phyloP scores from a whole-genome alignment of 2,329 filamentous ascomycete genomes.

The Macrophomina pseudophaseolina region DNA sequence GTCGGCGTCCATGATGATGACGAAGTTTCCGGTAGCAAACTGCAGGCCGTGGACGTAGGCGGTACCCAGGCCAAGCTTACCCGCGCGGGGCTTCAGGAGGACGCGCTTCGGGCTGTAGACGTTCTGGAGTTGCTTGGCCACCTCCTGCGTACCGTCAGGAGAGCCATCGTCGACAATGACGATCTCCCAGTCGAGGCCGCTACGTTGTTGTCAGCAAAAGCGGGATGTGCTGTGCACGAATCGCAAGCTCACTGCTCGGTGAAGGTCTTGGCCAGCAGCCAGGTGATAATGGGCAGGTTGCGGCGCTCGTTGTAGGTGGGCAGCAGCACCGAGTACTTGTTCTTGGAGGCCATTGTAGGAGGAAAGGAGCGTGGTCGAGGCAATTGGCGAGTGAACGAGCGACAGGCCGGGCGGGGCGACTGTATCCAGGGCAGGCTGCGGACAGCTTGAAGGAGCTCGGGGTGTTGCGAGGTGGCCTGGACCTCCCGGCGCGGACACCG shows the following conservation, averaged over 20 bases:
- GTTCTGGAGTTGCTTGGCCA: slow-evolving; percentile 88
- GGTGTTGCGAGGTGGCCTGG: slow-evolving; percentile 19
- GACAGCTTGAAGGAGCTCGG: slow-evolving; percentile 18
- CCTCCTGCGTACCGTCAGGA: slow-evolving; percentile 89
- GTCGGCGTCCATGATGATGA: slow-evolving; percentile 99
- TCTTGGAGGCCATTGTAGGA: slow-evolving; percentile 25
- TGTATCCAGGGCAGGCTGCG: not conserved
- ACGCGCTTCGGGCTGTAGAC: slow-evolving; percentile 79
- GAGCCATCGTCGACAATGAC: slow-evolving; percentile 98
- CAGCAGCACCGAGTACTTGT: slow-evolving; percentile 93
- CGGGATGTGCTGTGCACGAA: slow-evolving; percentile 61
- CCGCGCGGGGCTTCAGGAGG: slow-evolving; percentile 82
- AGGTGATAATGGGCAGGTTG: slow-evolving; percentile 95
- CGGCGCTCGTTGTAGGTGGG: slow-evolving; percentile 98
- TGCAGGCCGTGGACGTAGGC: slow-evolving; percentile 95
- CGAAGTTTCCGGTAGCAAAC: slow-evolving; percentile 88
- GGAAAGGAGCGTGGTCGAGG: slow-evolving; percentile 11
- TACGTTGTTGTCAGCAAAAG: slow-evolving; percentile 44
- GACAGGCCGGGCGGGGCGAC: slow-evolving; percentile 19
- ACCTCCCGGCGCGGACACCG: not conserved
- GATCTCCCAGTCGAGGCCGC: slow-evolving; percentile 94
- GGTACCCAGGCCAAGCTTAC: slow-evolving; percentile 96
- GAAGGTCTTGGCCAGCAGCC: slow-evolving; percentile 92
- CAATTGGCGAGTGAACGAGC: slow-evolving; percentile 24
- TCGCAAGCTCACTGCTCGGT: slow-evolving; percentile 72